Conservation (phyloP, 2,329 filamentous ascomycete species). For the Beauveria sp. region DNA sequence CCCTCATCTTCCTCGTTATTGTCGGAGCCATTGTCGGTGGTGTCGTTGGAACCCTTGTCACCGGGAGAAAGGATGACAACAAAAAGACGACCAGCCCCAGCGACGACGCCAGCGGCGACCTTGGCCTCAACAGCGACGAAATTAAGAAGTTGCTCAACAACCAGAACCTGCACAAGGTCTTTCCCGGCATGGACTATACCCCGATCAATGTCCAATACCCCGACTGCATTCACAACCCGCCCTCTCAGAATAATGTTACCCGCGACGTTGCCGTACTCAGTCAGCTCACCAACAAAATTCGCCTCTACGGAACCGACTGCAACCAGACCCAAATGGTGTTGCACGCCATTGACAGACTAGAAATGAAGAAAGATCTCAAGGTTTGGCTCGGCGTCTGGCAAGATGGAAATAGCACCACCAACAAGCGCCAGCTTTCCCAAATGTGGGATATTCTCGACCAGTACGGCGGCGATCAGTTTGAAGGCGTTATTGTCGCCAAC, state of each 20-base stretch:
- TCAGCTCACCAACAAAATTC: conserved; percentile 79
- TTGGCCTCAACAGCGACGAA: conserved; percentile 65
- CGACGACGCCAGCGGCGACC: conserved; percentile 39
- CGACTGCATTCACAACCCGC: conserved; percentile 65
- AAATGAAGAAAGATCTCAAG: conserved; percentile 66
- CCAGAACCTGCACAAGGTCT: conserved; percentile 77
- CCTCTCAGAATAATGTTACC: conserved; percentile 91
- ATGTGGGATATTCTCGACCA: conserved; percentile 77
- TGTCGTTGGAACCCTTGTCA: conserved; percentile 63
- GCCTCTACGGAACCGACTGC: conserved; percentile 92
- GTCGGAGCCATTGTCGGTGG: conserved; percentile 66
- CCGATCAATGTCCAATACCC: conserved; percentile 88
- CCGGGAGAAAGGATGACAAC: conserved; percentile 36
- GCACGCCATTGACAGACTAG: conserved; percentile 67
- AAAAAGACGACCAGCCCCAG: conserved; percentile 16
- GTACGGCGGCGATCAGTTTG: conserved; percentile 63
- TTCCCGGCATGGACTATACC: conserved; percentile 93
- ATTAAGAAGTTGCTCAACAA: conserved; percentile 81
- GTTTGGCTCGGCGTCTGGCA: conserved; percentile 95
- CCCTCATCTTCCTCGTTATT: conserved; percentile 56
- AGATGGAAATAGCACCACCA: conserved; percentile 75
- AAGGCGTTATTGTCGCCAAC: conserved; percentile 75
- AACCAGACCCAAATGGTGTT: conserved; percentile 95
- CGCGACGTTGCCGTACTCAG: conserved; percentile 84
- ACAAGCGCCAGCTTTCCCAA: conserved; percentile 69